Evolutionary conservation across 345 rosid genomes (phyloP).

Genomic region (Eucalyptus tenuipes): DNA sequence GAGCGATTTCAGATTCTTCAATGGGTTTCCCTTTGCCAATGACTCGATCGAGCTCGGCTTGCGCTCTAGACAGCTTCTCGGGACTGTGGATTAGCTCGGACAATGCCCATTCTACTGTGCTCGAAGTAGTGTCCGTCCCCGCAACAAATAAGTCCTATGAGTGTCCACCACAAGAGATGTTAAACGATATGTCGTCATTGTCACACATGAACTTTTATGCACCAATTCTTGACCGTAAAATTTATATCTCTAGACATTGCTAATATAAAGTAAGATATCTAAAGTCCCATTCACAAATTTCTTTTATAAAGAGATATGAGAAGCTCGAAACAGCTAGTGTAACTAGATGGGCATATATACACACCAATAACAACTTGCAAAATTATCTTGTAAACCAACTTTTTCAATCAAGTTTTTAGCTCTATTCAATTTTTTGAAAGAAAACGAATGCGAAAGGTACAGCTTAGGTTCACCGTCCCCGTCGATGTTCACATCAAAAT

Average conservation of each 20-base stretch:
- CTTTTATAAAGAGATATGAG: not conserved
- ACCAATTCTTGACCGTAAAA: not conserved
- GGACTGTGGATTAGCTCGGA: conserved; percentile 27
- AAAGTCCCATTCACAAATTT: not conserved
- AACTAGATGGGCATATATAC: not conserved
- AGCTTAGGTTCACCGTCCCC: not conserved
- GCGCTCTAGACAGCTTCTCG: conserved; percentile 6
- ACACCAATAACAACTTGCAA: not conserved
- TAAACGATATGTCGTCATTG: not conserved
- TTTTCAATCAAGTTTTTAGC: not conserved
- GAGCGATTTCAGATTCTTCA: conserved; percentile 16
- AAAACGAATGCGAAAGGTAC: not conserved
- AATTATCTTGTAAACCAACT: not conserved
- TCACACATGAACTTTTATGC: not conserved
- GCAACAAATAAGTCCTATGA: conserved; percentile 25
- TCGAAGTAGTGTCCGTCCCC: conserved; percentile 33
- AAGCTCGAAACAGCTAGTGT: not conserved
- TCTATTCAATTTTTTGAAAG: not conserved
- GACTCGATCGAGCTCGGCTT: conserved; percentile 7
- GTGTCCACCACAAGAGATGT: not conserved
- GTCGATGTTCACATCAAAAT: not conserved
- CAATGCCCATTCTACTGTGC: conserved; percentile 51
- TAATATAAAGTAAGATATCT: not conserved
- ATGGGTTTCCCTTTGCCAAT: conserved; percentile 13
- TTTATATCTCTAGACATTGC: not conserved